These are phyloP conservation scores for Phytophthora multivora DNA, from an alignment of 352 stramenopile genomes.

Conservation along the genomic window DNA sequence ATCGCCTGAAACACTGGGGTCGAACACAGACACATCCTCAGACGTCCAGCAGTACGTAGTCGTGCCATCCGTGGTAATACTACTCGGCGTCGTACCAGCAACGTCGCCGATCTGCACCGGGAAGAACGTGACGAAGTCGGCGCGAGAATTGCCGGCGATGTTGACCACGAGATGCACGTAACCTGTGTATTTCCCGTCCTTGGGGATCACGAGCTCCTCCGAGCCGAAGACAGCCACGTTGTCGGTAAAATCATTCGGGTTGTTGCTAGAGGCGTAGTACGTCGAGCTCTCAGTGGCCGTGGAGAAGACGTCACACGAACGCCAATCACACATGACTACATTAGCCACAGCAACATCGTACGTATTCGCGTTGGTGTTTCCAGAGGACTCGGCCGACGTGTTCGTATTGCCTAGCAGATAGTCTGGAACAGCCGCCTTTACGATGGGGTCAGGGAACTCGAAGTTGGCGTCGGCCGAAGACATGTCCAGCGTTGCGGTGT, in stretches of 20 bases:
- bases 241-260: conserved; percentile 67
- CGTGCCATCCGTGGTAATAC: conserved; percentile 59
- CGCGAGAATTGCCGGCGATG: conserved; percentile 63
- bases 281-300: conserved; percentile 46
- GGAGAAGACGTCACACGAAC: conserved; percentile 73
- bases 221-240: conserved; percentile 64
- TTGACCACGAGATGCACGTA: conserved; percentile 74
- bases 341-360: conserved; percentile 75
- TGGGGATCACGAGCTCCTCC: conserved; percentile 68
- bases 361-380: conserved; percentile 35
- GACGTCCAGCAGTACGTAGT: conserved; percentile 82
- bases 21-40: conserved; percentile 61
- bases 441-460: conserved; percentile 58
- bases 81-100: conserved; percentile 49
- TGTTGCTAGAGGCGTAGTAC: conserved; percentile 71
- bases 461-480: conserved; percentile 49
- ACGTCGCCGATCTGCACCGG: conserved; percentile 73
- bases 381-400: conserved; percentile 18
- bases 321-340: conserved; percentile 81
- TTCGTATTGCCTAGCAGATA: conserved; percentile 41
- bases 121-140: conserved; percentile 84
- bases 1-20: conserved; percentile 51
- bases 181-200: conserved; percentile 82
- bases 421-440: conserved; percentile 46
- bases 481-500: conserved; percentile 69